Evolutionary conservation across 768 basidiomycete species (phyloP), one percentile per base, ranked within the genome.

Genomic region (Leccinum pellstonianum): DNA sequence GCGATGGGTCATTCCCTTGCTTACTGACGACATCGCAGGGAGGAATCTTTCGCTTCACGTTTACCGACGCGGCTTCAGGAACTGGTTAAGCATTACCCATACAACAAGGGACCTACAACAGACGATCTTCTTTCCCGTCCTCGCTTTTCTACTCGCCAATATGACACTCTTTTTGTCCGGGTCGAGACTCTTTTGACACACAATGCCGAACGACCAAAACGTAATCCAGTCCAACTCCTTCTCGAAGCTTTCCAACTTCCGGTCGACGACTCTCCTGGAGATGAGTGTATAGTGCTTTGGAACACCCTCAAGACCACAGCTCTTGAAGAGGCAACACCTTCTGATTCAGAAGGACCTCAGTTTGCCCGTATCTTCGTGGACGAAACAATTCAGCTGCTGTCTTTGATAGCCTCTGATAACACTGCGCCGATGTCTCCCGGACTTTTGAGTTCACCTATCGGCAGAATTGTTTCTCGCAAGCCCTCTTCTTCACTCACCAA

Each of bases 1-100:
- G 14, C 14, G 15, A 11, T 5, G 10, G 4, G 3, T 52, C 9
- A 6, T 17, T 59, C 41, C 38, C 17, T 1, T 15, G 3, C 33
- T 19, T 29, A 61, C 56, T 69, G 21, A 72, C 29, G 3, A 17
- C 19, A 1, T 60, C 1, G 2, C 61, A 90, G 88, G 61, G 83
- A 89, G 59, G 86, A 90, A 63, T 80, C 83, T 25, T 65, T 77
- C 12, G 75, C 69, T 52, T 78, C 79, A 59, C 77, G 82, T 55
- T 80, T 91, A 77, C 90, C 91, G 3, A 81, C 80, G 19, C 86
- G 90, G 33, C 81, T 93, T 3, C 75, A 82, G 19, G 88, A 91
- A 60, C 81, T 92, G 5, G 82, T 91, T 37, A 79, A 83, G 56
- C 73, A 82, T 27, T 93, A 92, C 63, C 90, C 90, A 5, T 91